Evolutionary conservation across 768 basidiomycete genomes (phyloP).

Genomic region (Guyanaporus albipodus): DNA sequence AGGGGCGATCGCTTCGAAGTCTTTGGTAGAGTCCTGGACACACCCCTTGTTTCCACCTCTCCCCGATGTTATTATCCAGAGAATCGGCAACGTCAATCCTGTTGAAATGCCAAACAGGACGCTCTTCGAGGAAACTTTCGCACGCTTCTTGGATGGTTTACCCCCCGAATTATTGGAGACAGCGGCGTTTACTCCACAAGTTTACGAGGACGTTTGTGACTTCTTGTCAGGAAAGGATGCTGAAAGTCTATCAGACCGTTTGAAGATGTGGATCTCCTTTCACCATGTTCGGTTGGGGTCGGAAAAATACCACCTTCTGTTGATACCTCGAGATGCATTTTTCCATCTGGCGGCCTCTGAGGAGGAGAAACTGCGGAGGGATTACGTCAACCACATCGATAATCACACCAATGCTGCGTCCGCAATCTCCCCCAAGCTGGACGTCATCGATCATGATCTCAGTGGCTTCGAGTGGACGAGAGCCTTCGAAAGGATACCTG

Average conservation of each 20-base stretch:
- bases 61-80: constrained; percentile 50
- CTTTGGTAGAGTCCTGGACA: constrained; percentile 54
- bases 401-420: constrained; percentile 4
- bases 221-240: constrained; percentile 38
- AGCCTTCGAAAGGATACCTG: constrained; percentile 60
- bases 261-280: constrained; percentile 50
- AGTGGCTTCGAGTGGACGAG: constrained; percentile 32
- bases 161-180: constrained; percentile 57
- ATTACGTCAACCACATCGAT: constrained; percentile 42
- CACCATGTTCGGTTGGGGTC: constrained; percentile 64
- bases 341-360: constrained; percentile 48
- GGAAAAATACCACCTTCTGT: constrained; percentile 50
- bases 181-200: constrained; percentile 50
- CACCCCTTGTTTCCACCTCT: constrained; percentile 58
- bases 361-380: constrained; percentile 47
- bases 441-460: constrained; percentile 18
- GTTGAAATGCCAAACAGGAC: constrained; percentile 58
- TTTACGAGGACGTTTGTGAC: constrained; percentile 49
- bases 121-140: constrained; percentile 48
- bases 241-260: constrained; percentile 37
- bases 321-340: constrained; percentile 57
- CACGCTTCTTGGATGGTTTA: constrained; percentile 47
- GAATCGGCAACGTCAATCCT: constrained; percentile 49
- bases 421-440: constrained; percentile 17
- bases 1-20: constrained; percentile 36